Evolutionary conservation across 305 asterid species (phyloP).

Genomic region (Fraxinus sp.): DNA sequence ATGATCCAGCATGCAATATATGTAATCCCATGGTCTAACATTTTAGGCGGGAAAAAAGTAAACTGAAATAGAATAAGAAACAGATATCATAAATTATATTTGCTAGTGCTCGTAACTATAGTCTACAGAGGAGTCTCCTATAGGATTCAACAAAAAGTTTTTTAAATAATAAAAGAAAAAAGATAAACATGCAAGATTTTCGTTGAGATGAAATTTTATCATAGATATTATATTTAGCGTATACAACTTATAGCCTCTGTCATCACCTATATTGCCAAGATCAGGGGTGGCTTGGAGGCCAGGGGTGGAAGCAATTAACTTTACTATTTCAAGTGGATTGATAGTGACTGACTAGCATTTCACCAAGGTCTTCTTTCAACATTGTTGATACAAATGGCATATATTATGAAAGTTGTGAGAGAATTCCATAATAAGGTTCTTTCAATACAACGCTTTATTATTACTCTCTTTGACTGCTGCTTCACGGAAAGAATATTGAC

Average conservation of each 20-base stretch:
- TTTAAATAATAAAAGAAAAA: not conserved
- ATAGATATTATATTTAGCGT: not conserved
- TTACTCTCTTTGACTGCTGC: not conserved
- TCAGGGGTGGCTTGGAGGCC: not conserved
- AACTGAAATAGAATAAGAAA: not conserved
- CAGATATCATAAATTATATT: not conserved
- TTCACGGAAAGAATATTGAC: not conserved
- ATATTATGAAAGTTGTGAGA: not conserved
- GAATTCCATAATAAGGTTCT: not conserved
- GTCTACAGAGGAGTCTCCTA: not conserved
- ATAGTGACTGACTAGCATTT: not conserved
- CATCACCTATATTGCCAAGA: not conserved
- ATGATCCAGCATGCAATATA: slow-evolving; percentile 3
- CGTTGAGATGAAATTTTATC: not conserved
- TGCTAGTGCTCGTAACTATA: not conserved
- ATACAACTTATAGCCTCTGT: not conserved
- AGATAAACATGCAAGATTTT: not conserved
- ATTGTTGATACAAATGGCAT: not conserved
- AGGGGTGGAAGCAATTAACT: not conserved
- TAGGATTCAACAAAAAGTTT: not conserved
- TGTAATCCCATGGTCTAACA: not conserved
- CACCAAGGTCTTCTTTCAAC: not conserved
- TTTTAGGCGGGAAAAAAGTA: not conserved
- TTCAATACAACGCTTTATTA: not conserved
- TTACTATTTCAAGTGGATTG: not conserved